phyloP scores from a whole-genome alignment of 1,284 basidiomycete genomes.

The Taiwanofungus camphoratus region DNA sequence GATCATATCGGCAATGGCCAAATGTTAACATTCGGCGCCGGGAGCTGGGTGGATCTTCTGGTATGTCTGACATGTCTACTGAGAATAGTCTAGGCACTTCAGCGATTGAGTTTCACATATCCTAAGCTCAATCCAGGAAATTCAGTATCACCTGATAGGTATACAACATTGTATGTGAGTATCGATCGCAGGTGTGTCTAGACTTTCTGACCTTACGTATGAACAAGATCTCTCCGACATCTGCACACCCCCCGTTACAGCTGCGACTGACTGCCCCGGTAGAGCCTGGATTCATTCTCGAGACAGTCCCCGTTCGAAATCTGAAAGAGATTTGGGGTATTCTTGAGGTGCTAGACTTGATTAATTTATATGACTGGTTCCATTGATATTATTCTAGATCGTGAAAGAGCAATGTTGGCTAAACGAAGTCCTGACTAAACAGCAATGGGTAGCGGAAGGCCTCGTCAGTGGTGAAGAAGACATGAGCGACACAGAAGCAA shows the following conservation, averaged over 20 bases:
- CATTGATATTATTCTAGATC: slow-evolving; percentile 36
- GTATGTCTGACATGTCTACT: slow-evolving; percentile 8
- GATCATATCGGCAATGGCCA: slow-evolving; percentile 35
- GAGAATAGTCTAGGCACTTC: not conserved
- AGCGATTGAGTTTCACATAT: not conserved
- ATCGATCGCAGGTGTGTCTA: not conserved
- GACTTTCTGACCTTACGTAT: not conserved
- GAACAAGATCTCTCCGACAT: slow-evolving; percentile 46
- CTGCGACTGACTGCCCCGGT: slow-evolving; percentile 58
- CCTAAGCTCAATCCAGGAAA: slow-evolving; percentile 40
- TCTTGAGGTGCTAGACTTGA: slow-evolving; percentile 44
- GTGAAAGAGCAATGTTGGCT: slow-evolving; percentile 77
- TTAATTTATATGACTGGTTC: not conserved
- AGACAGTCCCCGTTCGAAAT: slow-evolving; percentile 61
- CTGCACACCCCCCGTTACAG: slow-evolving; percentile 59
- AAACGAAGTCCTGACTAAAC: slow-evolving; percentile 55
- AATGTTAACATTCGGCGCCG: slow-evolving; percentile 45
- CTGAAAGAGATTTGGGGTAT: slow-evolving; percentile 68
- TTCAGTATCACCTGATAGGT: slow-evolving; percentile 42
- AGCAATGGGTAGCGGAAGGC: slow-evolving; percentile 55
- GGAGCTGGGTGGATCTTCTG: slow-evolving; percentile 51
- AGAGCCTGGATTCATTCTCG: slow-evolving; percentile 67
- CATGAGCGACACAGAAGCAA: slow-evolving; percentile 30
- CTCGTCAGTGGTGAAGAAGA: slow-evolving; percentile 19
- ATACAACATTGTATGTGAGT: slow-evolving; percentile 40